Base-by-base conservation (phyloP, 371 early-diverging fungal genomes). In the Paraphysoderma sedebokerense region DNA sequence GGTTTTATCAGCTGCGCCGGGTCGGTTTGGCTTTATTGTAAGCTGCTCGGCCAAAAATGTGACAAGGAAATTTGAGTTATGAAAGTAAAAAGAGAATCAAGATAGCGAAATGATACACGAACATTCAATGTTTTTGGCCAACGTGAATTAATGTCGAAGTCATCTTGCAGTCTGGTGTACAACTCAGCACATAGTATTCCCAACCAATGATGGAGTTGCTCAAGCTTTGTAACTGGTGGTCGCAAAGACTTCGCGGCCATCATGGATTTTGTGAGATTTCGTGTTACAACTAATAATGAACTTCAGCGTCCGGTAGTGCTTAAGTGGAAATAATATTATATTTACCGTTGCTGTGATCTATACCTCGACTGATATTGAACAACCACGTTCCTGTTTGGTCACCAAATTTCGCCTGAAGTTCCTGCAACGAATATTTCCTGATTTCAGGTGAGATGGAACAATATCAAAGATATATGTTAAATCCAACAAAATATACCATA, bases 341-440 rank as follows among this genome's bases (percentile, higher is more conserved):
- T 24, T 52, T 56, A 71, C 72, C 74, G 55, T 65, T 66, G 47
- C 70, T 74, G 36, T 61, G 38, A 49, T 77, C 77, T 15, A 76
- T 64, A 0, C 83, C 83, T 5, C 83, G 68, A 35, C 63, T 60
- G 17, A 79, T 71, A 50, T 76, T 57, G 48, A 76, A 72, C 5
- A 79, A 46, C 74, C 76, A 81, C 9, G 45, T 23, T 15, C 75
- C 74, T 6, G 62, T 58, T 2, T 61, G 60, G 15, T 53, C 47
- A 8, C 68, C 71, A 49, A 65, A 65, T 47, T 53, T 59, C 1
- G 26, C 13, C 39, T 65, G 65, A 24, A 71, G 49, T 11, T 63
- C 63, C 31, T 59, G 52, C 12, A 59, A 37, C 32, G 44, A 23
- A 38, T 60, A 62, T 34, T 51, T 35, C 62, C 67, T 28, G 19